phyloP scores from a whole-genome alignment of 2,329 filamentous ascomycete species.

The Alternaria incomplexa region DNA sequence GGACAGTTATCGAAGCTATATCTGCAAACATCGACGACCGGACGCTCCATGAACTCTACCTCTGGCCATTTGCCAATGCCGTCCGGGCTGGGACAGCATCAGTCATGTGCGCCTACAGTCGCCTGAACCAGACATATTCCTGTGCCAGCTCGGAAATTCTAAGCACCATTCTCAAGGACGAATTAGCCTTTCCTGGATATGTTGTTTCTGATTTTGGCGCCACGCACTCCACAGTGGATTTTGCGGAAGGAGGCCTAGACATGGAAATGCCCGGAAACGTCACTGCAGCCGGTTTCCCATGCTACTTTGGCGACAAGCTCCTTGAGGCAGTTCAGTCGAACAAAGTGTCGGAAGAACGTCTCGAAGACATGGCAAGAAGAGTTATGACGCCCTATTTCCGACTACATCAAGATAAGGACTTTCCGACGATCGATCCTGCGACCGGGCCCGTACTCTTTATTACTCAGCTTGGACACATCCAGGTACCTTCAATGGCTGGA shows the following conservation, averaged over 20 bases:
- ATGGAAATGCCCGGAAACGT: slow-evolving; percentile 54
- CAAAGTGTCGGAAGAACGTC: slow-evolving; percentile 49
- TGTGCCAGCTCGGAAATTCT: slow-evolving; percentile 50
- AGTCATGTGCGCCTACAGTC: slow-evolving; percentile 59
- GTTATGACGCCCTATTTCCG: slow-evolving; percentile 56
- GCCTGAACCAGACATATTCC: slow-evolving; percentile 37
- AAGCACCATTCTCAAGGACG: slow-evolving; percentile 59
- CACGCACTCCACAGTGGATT: slow-evolving; percentile 51
- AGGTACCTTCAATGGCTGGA: background rate
- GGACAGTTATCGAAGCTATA: slow-evolving; percentile 59
- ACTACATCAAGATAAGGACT: slow-evolving; percentile 48
- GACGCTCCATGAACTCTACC: slow-evolving; percentile 55
- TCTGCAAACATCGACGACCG: slow-evolving; percentile 62
- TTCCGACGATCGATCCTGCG: slow-evolving; percentile 40
- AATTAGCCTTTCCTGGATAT: slow-evolving; percentile 57
- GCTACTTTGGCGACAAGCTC: slow-evolving; percentile 49
- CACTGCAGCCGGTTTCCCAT: slow-evolving; percentile 6
- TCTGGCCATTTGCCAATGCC: slow-evolving; percentile 70
- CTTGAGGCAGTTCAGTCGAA: slow-evolving; percentile 35
- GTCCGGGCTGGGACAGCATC: slow-evolving; percentile 63
- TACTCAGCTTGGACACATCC: slow-evolving; percentile 23
- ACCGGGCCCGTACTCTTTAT: slow-evolving; percentile 40
- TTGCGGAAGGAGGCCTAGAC: slow-evolving; percentile 56
- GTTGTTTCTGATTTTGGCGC: slow-evolving; percentile 53
- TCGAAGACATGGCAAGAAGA: slow-evolving; percentile 56